These are phyloP conservation scores for Sporothrix phasma DNA, from an alignment of 2,329 filamentous ascomycete genomes.

Conservation along the genomic window DNA sequence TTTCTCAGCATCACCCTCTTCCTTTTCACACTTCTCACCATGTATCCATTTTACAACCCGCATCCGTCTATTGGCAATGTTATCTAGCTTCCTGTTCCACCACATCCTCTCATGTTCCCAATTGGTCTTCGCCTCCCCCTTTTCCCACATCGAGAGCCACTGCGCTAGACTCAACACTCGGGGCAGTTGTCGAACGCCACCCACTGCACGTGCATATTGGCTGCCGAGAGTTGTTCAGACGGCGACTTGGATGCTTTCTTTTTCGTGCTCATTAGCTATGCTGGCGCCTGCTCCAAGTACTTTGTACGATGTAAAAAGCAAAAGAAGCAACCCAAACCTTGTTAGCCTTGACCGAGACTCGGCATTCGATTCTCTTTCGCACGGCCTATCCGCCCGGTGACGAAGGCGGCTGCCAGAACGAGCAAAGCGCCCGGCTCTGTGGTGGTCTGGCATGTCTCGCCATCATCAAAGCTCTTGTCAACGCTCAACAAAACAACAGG, in stretches of 20 bases:
- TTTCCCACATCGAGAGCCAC: neutral
- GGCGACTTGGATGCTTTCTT: neutral
- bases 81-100: too few relatives aligned
- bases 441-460: too few relatives aligned
- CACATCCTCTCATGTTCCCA: neutral
- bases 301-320: too few relatives aligned
- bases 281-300: too few relatives aligned
- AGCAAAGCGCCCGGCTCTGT: neutral
- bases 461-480: neutral
- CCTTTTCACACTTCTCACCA: too few relatives aligned
- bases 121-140: neutral
- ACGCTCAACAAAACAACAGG: too few relatives aligned
- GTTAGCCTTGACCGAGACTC: too few relatives aligned
- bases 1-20: too few relatives aligned
- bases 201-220: neutral
- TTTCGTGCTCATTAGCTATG: neutral
- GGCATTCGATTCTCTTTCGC: neutral
- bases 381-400: neutral
- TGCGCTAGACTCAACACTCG: slow-evolving; percentile 2
- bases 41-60: too few relatives aligned
- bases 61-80: too few relatives aligned
- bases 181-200: neutral
- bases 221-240: neutral
- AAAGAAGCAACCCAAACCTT: too few relatives aligned
- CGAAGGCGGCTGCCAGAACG: neutral